A percentile compares a stretch with the other conserved stretches of the same genome.
These are phyloP conservation scores for Dimocarpus longan DNA, from an alignment of 345 rosid species.

Conservation along the genomic window DNA sequence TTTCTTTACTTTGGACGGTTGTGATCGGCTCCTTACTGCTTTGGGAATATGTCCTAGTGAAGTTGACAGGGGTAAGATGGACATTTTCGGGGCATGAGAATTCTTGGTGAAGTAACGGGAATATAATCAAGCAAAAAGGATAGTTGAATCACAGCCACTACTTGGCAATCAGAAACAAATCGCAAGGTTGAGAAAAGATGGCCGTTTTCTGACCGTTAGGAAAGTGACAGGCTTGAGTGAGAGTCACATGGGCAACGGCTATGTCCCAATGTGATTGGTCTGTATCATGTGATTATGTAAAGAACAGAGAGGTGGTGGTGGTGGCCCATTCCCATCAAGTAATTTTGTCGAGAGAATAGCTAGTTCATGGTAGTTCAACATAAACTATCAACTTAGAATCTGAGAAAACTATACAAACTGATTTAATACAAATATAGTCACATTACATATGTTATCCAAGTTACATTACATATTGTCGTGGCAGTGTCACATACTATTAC, in stretches of 20 bases:
- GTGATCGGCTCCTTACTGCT: slow-evolving; percentile 9
- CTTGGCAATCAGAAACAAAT: neutral
- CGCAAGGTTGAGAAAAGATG: slow-evolving; percentile 24
- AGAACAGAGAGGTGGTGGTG: neutral
- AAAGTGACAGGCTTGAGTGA: slow-evolving; percentile 22
- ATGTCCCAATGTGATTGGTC: neutral
- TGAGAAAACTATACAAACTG: too few species aligned
- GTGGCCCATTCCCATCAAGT: neutral
- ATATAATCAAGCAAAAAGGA: too few species aligned
- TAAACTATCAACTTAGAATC: too few species aligned
- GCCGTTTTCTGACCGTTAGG: slow-evolving; percentile 44
- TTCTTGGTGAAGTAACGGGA: too few species aligned
- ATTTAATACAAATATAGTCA: too few species aligned
- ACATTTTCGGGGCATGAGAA: neutral
- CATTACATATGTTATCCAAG: too few species aligned
- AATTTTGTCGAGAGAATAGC: too few species aligned
- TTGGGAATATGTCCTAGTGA: neutral
- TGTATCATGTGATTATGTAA: neutral
- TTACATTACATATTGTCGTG: too few species aligned
- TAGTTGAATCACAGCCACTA: neutral
- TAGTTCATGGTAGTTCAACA: neutral
- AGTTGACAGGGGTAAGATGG: slow-evolving; percentile 14
- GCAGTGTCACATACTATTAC: too few species aligned
- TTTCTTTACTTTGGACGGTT: slow-evolving; percentile 21
- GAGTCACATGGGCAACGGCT: slow-evolving; percentile 29